A percentile compares a stretch with the other conserved stretches of the same genome.
phyloP scores from a whole-genome alignment of 2,329 filamentous ascomycete genomes.

The Cordyceps javanica region DNA sequence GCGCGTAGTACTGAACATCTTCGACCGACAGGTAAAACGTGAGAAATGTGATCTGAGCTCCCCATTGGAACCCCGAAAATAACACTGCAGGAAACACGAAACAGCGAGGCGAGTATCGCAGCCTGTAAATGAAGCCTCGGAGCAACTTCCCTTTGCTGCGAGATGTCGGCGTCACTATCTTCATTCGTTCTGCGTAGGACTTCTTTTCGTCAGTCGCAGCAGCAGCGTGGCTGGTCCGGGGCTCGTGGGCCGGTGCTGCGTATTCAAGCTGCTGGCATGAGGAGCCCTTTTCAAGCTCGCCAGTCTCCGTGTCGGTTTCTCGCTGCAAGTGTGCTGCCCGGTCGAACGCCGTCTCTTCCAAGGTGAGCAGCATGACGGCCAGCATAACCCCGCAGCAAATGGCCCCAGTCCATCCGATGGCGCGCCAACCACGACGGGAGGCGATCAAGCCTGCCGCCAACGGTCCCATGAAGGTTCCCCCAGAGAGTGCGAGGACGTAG shows the following conservation, averaged over 20 bases:
- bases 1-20: constrained; percentile 47
- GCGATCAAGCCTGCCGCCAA: constrained; percentile 46
- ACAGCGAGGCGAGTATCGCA: constrained; percentile 50
- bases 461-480: constrained; percentile 51
- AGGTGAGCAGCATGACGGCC: constrained; percentile 41
- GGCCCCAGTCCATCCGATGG: constrained; percentile 46
- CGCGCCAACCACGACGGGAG: constrained; percentile 44
- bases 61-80: constrained; percentile 54
- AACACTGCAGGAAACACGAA: constrained; percentile 53
- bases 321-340: not conserved
- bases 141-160: constrained; percentile 30
- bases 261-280: constrained; percentile 15
- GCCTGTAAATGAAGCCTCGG: constrained; percentile 43
- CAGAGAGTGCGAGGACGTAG: constrained; percentile 49
- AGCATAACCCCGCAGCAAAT: constrained; percentile 43
- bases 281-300: constrained; percentile 12
- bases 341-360: constrained; percentile 48
- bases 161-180: constrained; percentile 48
- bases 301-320: not conserved
- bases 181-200: constrained; percentile 47
- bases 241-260: not conserved
- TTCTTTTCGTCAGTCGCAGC: not conserved
- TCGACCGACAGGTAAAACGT: constrained; percentile 54
- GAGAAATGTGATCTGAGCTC: constrained; percentile 53
- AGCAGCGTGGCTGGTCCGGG: not conserved